Conservation (phyloP, 2,329 filamentous ascomycete genomes). For the Clonostachys solani region DNA sequence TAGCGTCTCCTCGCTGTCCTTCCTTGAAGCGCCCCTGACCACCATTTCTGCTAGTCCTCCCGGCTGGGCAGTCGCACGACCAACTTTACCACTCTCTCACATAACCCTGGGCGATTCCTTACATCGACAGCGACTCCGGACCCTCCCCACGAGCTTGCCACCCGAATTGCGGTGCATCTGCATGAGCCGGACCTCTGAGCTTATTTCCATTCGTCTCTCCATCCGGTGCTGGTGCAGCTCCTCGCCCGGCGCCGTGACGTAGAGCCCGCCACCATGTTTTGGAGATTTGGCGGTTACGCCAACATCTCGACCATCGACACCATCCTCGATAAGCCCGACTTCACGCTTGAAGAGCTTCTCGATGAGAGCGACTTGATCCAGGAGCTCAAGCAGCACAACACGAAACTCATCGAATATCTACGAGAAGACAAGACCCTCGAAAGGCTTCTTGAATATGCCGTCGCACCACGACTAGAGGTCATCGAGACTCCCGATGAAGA, state of each 20-base stretch:
- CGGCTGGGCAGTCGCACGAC: too few species aligned
- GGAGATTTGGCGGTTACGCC: slow-evolving; percentile 98
- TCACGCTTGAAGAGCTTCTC: slow-evolving; percentile 90
- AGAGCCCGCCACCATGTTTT: slow-evolving; percentile 78
- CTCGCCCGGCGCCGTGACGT: slow-evolving; percentile 23
- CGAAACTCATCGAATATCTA: slow-evolving; percentile 93
- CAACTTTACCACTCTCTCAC: too few species aligned
- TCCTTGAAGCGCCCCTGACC: too few species aligned
- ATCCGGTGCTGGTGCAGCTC: slow-evolving; percentile 15
- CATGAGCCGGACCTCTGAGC: slow-evolving; percentile 41
- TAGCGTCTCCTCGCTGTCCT: too few species aligned
- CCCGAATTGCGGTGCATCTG: neutral
- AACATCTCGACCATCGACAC: slow-evolving; percentile 95
- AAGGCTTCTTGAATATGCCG: slow-evolving; percentile 85
- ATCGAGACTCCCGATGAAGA: slow-evolving; percentile 47
- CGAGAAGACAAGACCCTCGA: slow-evolving; percentile 82
- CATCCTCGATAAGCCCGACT: slow-evolving; percentile 94
- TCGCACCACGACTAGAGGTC: slow-evolving; percentile 67
- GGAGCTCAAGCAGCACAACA: slow-evolving; percentile 97
- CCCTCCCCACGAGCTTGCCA: too few species aligned
- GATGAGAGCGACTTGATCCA: slow-evolving; percentile 96
- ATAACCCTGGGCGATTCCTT: too few species aligned
- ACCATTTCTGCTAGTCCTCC: too few species aligned
- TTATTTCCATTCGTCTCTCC: slow-evolving; percentile 23
- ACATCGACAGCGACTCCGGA: too few species aligned